phyloP scores from a whole-genome alignment of 1,284 basidiomycete species.

The Meira nashicola region DNA sequence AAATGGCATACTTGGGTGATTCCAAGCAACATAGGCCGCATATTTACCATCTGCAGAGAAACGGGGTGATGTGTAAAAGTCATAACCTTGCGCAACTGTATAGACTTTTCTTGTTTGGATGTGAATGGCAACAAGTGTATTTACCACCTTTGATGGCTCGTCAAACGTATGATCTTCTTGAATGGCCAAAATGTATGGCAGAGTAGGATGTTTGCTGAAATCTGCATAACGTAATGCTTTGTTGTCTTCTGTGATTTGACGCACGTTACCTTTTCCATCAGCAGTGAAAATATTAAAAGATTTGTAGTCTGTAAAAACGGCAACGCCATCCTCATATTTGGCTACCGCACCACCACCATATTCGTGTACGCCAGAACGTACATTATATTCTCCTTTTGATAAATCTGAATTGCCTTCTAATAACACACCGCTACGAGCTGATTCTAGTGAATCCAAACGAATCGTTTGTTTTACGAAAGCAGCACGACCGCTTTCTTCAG shows the following conservation, averaged over 20 bases:
- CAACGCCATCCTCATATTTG: constrained; percentile 22
- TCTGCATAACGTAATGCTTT: constrained; percentile 61
- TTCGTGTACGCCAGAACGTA: constrained; percentile 39
- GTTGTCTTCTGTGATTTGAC: constrained; percentile 54
- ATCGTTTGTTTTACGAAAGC: constrained; percentile 60
- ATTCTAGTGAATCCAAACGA: constrained; percentile 23
- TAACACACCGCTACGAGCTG: constrained; percentile 1
- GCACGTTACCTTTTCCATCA: background rate
- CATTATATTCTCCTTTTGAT: constrained; percentile 23
- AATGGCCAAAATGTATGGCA: constrained; percentile 57
- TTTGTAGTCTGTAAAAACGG: constrained; percentile 36
- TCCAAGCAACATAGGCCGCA: constrained; percentile 69
- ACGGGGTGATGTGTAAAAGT: constrained; percentile 64
- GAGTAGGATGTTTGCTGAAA: constrained; percentile 50
- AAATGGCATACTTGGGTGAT: constrained; percentile 74
- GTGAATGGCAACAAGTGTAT: constrained; percentile 62
- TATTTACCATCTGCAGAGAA: constrained; percentile 67
- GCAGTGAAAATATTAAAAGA: constrained; percentile 19
- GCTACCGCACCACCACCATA: constrained; percentile 43
- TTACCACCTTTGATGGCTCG: constrained; percentile 60
- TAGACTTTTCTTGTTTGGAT: constrained; percentile 55
- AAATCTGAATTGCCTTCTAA: constrained; percentile 26
- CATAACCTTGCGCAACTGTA: constrained; percentile 60
- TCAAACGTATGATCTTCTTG: constrained; percentile 68
- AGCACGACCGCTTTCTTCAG: constrained; percentile 62